Conservation (phyloP, 768 basidiomycete species). For the Tylopilus vinaceipallidus region DNA sequence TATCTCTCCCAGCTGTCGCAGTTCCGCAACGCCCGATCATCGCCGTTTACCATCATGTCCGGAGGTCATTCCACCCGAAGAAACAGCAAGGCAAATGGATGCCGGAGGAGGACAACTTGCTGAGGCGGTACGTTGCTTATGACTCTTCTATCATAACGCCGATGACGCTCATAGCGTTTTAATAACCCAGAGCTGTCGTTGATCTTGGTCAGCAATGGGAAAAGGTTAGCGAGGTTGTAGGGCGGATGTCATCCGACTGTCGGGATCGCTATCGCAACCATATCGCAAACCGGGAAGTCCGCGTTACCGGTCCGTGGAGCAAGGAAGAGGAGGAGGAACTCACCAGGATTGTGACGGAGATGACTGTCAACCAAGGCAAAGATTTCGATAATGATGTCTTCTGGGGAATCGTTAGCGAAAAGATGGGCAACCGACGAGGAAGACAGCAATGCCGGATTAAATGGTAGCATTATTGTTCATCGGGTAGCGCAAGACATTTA, state of each 20-base stretch:
- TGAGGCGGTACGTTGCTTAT: constrained; percentile 52
- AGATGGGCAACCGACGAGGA: constrained; percentile 73
- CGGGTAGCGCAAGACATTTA: constrained; percentile 1
- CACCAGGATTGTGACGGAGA: constrained; percentile 69
- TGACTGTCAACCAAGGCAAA: constrained; percentile 71
- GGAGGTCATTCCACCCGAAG: constrained; percentile 66
- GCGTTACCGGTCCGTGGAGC: constrained; percentile 72
- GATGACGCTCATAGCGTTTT: constrained; percentile 5
- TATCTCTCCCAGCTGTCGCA: constrained; percentile 50
- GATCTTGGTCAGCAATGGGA: constrained; percentile 80
- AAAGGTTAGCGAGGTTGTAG: constrained; percentile 66
- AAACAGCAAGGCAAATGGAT: constrained; percentile 72
- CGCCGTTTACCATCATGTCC: constrained; percentile 81
- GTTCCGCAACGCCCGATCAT: constrained; percentile 76
- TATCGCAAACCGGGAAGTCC: constrained; percentile 62
- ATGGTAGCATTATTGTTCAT: constrained; percentile 49
- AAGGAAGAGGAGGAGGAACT: constrained; percentile 76
- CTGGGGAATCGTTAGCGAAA: constrained; percentile 74
- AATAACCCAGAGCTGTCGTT: constrained; percentile 54
- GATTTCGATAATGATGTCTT: constrained; percentile 77
- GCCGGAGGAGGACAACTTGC: constrained; percentile 57
- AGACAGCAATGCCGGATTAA: constrained; percentile 87
- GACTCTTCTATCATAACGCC: not conserved
- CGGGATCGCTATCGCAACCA: constrained; percentile 86
- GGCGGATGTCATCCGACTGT: constrained; percentile 77